Base-by-base conservation (phyloP, 148 eudicot species). In the Amaranthus palmeri region DNA sequence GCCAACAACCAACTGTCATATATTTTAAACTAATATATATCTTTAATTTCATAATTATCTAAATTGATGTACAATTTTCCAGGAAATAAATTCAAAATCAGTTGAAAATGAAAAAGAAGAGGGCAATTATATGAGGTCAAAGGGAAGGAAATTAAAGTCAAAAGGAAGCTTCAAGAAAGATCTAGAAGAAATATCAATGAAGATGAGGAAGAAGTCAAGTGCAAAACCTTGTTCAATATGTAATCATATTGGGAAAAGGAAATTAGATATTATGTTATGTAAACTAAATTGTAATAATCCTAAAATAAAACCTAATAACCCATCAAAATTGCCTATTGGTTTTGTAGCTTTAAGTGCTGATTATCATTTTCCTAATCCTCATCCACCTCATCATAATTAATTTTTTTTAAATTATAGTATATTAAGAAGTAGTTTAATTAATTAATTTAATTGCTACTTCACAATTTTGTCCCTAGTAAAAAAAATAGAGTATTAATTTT, bases 301-400 rank as follows among this genome's bases (percentile, higher is more conserved):
- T 74, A 63, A 68, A 54, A 41, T 25, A 69, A 69, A 14, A 11
- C 13, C 65, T 53, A 54, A 49, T 12, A 69, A 69, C 48, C 52
- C 59, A 76, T 49, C 49, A 9, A 80, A 54, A 53, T 51, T 67
- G 56, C 67, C 65, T 43, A 70, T 42, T 73, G 63, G 65, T 72
- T 76, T 76, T 80, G 80, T 76, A 63, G 80, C 83, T 63, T 15
- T 80, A 59, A 80, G 67, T 63, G 83, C 83, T 68, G 83, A 80
- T 64, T 80, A 80, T 69, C 73, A 77, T 62, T 67, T 48, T 57
- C 83, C 83, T 18, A 77, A 63, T 12, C 51, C 77, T 45, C 83
- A 80, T 69, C 80, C 83, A 62, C 83, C 83, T 68, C 72, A 72
- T 49, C 83, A 76, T 68, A 80, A 80, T 69, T 76, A 25, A 25